Evolutionary conservation across 78 protist genomes (phyloP).

Genomic region (Ministeria vibrans): DNA sequence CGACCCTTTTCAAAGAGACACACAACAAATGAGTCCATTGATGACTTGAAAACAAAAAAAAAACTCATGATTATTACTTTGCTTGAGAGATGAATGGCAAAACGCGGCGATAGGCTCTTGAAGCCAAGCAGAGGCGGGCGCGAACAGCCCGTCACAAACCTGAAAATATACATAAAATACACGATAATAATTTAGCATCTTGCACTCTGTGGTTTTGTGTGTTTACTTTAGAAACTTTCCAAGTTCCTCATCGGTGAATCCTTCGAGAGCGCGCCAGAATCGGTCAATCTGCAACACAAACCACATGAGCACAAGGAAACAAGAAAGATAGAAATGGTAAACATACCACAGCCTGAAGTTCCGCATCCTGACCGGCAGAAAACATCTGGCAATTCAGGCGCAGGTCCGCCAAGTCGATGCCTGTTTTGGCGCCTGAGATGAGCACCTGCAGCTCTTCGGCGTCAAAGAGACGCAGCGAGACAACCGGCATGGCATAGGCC

Average conservation of each 20-base stretch:
- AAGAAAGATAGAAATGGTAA: too few species aligned
- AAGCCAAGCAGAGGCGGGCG: neutral
- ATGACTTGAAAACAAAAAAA: neutral
- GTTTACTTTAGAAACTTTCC: conserved; percentile 8
- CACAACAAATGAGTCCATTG: neutral
- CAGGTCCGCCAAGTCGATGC: conserved; percentile 18
- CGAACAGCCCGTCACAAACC: conserved; percentile 20
- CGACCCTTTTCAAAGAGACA: neutral
- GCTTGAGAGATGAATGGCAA: neutral
- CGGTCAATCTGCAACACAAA: too few species aligned
- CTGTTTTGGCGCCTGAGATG: conserved; percentile 29
- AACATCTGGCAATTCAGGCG: too few species aligned
- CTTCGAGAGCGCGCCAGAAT: conserved; percentile 26
- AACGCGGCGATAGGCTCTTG: neutral
- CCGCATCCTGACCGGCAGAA: too few species aligned
- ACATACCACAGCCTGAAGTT: too few species aligned
- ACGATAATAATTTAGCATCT: too few species aligned
- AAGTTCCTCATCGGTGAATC: conserved; percentile 4
- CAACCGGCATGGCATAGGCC: conserved; percentile 1
- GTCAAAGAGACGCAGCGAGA: conserved; percentile 39
- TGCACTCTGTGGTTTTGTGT: too few species aligned
- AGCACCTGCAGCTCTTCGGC: conserved; percentile 36
- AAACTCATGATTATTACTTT: neutral
- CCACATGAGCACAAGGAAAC: too few species aligned
- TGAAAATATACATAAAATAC: too few species aligned